These are phyloP conservation scores for Carex myosuroides DNA, from an alignment of 176 grass and related monocot species.

Conservation along the genomic window DNA sequence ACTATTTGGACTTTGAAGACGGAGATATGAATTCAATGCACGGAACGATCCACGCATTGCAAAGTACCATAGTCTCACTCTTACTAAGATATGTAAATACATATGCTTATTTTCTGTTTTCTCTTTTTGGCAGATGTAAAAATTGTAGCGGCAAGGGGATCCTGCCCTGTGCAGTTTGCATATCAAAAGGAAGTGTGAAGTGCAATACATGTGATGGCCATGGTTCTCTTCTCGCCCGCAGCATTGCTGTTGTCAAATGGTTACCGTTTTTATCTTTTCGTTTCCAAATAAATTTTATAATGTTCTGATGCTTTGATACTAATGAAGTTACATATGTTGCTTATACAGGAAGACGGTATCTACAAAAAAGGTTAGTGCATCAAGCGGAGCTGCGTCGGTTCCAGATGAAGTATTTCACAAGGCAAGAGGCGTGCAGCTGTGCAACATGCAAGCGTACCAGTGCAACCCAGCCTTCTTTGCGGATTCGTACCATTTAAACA, in stretches of 20 bases:
- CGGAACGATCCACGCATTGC: no score
- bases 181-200: slow-evolving; percentile 59
- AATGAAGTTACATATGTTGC: slow-evolving; percentile 10
- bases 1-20: no score
- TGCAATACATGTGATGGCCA: slow-evolving; percentile 69
- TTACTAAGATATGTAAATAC: neutral
- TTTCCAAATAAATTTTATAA: neutral
- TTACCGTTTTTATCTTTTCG: slow-evolving; percentile 22
- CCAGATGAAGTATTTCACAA: slow-evolving; percentile 82
- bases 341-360: slow-evolving; percentile 59
- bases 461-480: slow-evolving; percentile 91
- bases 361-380: slow-evolving; percentile 55
- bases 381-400: slow-evolving; percentile 66
- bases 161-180: slow-evolving; percentile 61
- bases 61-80: no score
- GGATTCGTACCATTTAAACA: slow-evolving; percentile 78
- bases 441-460: slow-evolving; percentile 87
- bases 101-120: slow-evolving; percentile 10
- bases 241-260: slow-evolving; percentile 74
- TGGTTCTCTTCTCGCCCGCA: slow-evolving; percentile 59
- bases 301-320: slow-evolving; percentile 15
- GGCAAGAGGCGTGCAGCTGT: slow-evolving; percentile 71
- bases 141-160: slow-evolving; percentile 76
- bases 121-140: slow-evolving; percentile 52
- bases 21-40: no score